phyloP scores from a whole-genome alignment of 305 asterid species.

The Ajuga reptans region DNA sequence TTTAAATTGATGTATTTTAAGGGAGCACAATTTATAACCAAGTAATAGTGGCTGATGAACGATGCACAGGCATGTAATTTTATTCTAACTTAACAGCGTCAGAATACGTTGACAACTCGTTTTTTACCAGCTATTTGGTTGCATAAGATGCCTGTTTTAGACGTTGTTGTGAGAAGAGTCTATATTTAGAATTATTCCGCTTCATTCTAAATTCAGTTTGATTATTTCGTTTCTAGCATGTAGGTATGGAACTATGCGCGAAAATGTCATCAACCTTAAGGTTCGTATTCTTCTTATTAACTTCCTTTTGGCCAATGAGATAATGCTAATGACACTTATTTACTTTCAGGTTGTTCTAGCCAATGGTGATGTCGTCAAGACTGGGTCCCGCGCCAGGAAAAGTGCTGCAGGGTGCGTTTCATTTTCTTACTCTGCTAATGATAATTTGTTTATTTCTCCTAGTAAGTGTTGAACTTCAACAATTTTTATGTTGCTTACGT shows the following conservation, averaged over 20 bases:
- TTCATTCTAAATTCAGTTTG: slow-evolving; percentile 27
- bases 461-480: neutral
- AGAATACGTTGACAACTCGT: neutral
- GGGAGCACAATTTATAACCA: neutral
- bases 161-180: slow-evolving; percentile 7
- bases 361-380: slow-evolving; percentile 82
- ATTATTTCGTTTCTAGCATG: slow-evolving; percentile 48
- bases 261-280: slow-evolving; percentile 92
- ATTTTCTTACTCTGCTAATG: neutral
- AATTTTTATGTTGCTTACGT: neutral
- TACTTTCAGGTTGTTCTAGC: slow-evolving; percentile 69
- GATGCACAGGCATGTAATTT: neutral
- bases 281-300: slow-evolving; percentile 37
- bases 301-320: slow-evolving; percentile 19
- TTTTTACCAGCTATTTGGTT: neutral
- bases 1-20: slow-evolving; percentile 1
- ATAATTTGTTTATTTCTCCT: slow-evolving; percentile 7
- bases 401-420: slow-evolving; percentile 89
- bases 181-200: neutral
- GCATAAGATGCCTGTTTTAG: slow-evolving; percentile 1
- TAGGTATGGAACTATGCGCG: slow-evolving; percentile 99
- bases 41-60: neutral
- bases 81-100: neutral
- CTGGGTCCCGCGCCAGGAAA: slow-evolving; percentile 96
- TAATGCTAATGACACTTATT: slow-evolving; percentile 23